phyloP scores from a whole-genome alignment of 805 yeast genomes.

The Blastobotrys chiropterorum region DNA sequence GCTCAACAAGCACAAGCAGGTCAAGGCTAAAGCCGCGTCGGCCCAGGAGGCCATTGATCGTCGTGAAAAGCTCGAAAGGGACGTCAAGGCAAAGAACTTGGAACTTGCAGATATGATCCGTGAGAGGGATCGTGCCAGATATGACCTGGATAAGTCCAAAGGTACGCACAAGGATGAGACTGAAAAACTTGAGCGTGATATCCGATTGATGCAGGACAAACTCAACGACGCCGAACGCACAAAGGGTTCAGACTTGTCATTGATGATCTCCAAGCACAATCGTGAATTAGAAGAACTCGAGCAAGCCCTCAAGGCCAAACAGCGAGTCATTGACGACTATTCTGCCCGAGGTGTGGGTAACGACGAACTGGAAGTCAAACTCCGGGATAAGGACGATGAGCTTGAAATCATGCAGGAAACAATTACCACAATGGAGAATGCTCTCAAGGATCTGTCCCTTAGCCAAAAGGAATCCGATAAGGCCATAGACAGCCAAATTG shows the following conservation, averaged over 20 bases:
- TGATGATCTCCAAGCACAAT: slow-evolving; percentile 56
- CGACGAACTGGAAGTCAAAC: slow-evolving; percentile 35
- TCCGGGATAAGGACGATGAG: slow-evolving; percentile 69
- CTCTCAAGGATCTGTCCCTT: slow-evolving; percentile 45
- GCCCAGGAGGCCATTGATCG: slow-evolving; percentile 88
- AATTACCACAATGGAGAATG: slow-evolving; percentile 51
- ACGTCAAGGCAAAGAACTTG: slow-evolving; percentile 75
- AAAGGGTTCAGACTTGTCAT: slow-evolving; percentile 56
- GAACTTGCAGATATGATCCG: slow-evolving; percentile 85
- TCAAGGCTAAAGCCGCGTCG: slow-evolving; percentile 77
- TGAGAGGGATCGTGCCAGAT: slow-evolving; percentile 82
- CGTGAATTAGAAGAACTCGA: slow-evolving; percentile 52
- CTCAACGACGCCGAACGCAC: slow-evolving; percentile 54
- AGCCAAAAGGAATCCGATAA: slow-evolving; percentile 42
- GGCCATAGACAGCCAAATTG: slow-evolving; percentile 55
- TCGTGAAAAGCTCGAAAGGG: slow-evolving; percentile 75
- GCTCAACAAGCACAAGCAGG: slow-evolving; percentile 68
- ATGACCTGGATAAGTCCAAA: slow-evolving; percentile 66
- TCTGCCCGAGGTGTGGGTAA: slow-evolving; percentile 25
- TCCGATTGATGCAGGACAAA: slow-evolving; percentile 54
- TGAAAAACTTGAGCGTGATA: slow-evolving; percentile 57
- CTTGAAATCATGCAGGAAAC: slow-evolving; percentile 73
- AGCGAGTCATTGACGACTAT: slow-evolving; percentile 27
- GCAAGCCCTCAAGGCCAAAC: slow-evolving; percentile 30
- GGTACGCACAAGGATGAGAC: slow-evolving; percentile 61